Evolutionary conservation across 2,329 filamentous ascomycete species (phyloP).

Genomic region (Trichophyton benhamiae): DNA sequence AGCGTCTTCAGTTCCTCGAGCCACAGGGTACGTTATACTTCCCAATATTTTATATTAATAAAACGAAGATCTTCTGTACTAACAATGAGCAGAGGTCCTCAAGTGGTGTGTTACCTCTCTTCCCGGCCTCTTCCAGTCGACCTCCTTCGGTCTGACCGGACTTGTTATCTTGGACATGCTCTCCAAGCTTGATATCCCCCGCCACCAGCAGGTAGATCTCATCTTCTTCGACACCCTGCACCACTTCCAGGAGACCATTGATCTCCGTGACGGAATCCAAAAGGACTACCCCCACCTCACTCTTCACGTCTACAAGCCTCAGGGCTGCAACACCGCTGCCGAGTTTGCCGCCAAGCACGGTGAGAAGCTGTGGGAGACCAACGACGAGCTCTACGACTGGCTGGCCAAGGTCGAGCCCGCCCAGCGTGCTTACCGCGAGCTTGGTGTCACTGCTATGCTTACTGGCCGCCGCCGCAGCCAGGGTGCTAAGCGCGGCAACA

Average conservation of each 20-base stretch:
- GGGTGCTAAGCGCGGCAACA: constrained; percentile 78
- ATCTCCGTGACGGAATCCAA: constrained; percentile 61
- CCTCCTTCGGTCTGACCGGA: constrained; percentile 69
- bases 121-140: constrained; percentile 78
- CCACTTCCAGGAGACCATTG: constrained; percentile 67
- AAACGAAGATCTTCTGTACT: background rate
- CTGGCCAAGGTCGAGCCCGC: constrained; percentile 95
- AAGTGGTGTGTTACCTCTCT: constrained; percentile 85
- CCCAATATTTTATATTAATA: constrained; percentile 17
- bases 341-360: constrained; percentile 79
- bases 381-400: constrained; percentile 89
- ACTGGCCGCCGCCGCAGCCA: constrained; percentile 87
- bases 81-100: constrained; percentile 53
- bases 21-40: constrained; percentile 48
- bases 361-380: constrained; percentile 67
- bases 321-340: constrained; percentile 55
- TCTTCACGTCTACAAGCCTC: constrained; percentile 82
- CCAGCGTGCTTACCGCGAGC: constrained; percentile 75
- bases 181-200: constrained; percentile 38
- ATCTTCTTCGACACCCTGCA: constrained; percentile 76
- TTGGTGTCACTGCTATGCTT: constrained; percentile 78
- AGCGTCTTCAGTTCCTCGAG: constrained; percentile 74
- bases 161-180: constrained; percentile 67
- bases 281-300: constrained; percentile 64
- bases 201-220: constrained; percentile 39